A percentile compares a stretch with the other conserved stretches of the same genome.
These are phyloP conservation scores for Daldinia sp. DNA, from an alignment of 2,329 filamentous ascomycete genomes.

Conservation along the genomic window DNA sequence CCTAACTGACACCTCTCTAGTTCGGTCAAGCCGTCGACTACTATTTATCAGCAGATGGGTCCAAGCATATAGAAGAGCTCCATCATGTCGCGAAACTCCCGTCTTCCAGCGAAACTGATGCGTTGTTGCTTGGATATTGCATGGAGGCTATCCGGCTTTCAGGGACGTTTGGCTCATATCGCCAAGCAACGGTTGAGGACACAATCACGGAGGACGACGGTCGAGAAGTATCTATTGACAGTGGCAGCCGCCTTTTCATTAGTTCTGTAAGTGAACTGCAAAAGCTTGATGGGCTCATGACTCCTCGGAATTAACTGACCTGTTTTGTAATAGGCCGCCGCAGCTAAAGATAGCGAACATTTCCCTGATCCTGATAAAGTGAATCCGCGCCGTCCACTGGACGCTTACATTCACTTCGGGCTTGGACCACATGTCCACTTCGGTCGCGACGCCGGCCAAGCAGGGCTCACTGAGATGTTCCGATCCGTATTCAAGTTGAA, in stretches of 20 bases:
- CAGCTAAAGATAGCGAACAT: conserved; percentile 66
- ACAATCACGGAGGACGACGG: conserved; percentile 65
- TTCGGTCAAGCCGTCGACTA: conserved; percentile 81
- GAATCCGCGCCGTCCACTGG: conserved; percentile 71
- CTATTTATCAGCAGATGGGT: conserved; percentile 64
- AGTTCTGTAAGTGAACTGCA: conserved; percentile 63
- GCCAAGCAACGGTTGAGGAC: conserved; percentile 62
- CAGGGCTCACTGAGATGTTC: conserved; percentile 76
- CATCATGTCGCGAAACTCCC: conserved; percentile 68
- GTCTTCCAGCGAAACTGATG: conserved; percentile 68
- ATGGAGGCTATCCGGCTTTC: conserved; percentile 79
- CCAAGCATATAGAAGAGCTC: conserved; percentile 69
- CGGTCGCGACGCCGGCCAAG: conserved; percentile 69
- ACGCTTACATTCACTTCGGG: conserved; percentile 74
- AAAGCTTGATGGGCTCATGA: neutral
- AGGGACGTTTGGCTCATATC: conserved; percentile 71
- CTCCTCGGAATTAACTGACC: neutral
- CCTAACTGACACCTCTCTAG: conserved; percentile 52
- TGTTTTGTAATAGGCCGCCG: conserved; percentile 53
- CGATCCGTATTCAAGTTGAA: conserved; percentile 71
- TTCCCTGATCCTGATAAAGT: conserved; percentile 73
- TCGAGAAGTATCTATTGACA: conserved; percentile 62
- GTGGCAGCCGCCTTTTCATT: conserved; percentile 72
- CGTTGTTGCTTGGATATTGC: conserved; percentile 74
- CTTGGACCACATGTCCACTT: conserved; percentile 73